These are phyloP conservation scores for Ceratocystis lukuohia DNA, from an alignment of 2,329 filamentous ascomycete genomes.

Conservation along the genomic window DNA sequence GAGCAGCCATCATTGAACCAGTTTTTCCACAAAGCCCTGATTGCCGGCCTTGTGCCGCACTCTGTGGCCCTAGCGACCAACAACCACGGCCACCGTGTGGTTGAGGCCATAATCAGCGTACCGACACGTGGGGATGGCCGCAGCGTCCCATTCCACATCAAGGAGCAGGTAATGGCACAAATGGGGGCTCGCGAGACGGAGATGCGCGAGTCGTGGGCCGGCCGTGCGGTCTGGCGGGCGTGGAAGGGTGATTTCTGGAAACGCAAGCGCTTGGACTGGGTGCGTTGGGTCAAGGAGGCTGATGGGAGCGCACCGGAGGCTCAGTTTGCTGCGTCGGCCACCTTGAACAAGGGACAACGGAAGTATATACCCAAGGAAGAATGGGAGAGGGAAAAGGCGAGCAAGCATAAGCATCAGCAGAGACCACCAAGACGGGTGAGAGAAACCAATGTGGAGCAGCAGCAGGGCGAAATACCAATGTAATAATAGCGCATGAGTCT, in stretches of 20 bases:
- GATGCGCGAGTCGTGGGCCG: constrained; percentile 41
- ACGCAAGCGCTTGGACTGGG: constrained; percentile 40
- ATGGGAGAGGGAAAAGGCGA: constrained; percentile 17
- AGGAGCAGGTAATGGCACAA: constrained; percentile 40
- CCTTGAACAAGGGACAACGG: constrained; percentile 6
- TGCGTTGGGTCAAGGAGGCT: constrained; percentile 40
- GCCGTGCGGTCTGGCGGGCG: constrained; percentile 42
- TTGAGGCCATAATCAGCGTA: constrained; percentile 36
- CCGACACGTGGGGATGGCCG: constrained; percentile 37
- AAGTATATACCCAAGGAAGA: constrained; percentile 18
- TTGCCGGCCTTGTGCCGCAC: constrained; percentile 35
- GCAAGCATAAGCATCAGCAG: constrained; percentile 10
- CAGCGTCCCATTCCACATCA: constrained; percentile 41
- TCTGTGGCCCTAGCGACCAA: constrained; percentile 35
- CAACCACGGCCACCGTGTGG: constrained; percentile 38
- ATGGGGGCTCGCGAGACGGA: constrained; percentile 36
- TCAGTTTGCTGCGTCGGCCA: constrained; percentile 12
- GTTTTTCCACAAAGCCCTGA: constrained; percentile 43
- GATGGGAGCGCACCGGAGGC: constrained; percentile 16
- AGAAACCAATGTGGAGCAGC: not conserved
- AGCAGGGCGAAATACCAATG: not conserved
- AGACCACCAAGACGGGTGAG: constrained; percentile 12
- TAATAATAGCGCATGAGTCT: not conserved
- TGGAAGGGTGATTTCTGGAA: constrained; percentile 48
- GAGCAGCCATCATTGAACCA: constrained; percentile 35